These are phyloP conservation scores for Epichloe uncinata DNA, from an alignment of 2,329 filamentous ascomycete species.

Conservation along the genomic window DNA sequence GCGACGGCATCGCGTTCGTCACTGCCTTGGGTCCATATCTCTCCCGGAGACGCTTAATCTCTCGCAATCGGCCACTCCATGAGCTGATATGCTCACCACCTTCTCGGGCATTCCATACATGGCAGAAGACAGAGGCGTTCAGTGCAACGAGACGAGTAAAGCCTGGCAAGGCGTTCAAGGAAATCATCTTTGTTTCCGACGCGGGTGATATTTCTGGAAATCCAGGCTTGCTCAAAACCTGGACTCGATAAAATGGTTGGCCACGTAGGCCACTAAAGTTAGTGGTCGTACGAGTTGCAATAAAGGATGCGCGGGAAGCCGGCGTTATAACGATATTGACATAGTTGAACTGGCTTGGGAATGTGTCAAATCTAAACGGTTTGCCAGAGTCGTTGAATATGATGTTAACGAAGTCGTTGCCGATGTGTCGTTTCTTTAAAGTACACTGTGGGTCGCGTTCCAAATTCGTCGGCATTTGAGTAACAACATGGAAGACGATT, in stretches of 20 bases:
- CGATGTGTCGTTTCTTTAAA: slow-evolving; percentile 87
- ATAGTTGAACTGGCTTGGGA: slow-evolving; percentile 90
- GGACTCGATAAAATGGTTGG: slow-evolving; percentile 68
- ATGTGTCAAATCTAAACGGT: slow-evolving; percentile 79
- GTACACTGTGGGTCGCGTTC: slow-evolving; percentile 63
- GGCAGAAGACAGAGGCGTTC: slow-evolving; percentile 85
- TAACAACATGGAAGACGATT: slow-evolving; percentile 89
- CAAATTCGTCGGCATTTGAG: slow-evolving; percentile 88
- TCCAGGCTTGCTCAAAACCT: slow-evolving; percentile 74
- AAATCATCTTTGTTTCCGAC: slow-evolving; percentile 79
- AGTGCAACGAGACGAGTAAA: slow-evolving; percentile 83
- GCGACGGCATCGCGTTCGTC: slow-evolving; percentile 12
- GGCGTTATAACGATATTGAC: slow-evolving; percentile 95
- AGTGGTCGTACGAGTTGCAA: slow-evolving; percentile 42
- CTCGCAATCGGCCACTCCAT: slow-evolving; percentile 76
- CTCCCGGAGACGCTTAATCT: slow-evolving; percentile 73
- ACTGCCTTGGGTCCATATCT: slow-evolving; percentile 37
- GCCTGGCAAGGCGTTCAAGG: slow-evolving; percentile 63
- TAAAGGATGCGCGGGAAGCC: slow-evolving; percentile 64
- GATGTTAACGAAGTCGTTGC: slow-evolving; percentile 96
- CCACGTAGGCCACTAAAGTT: slow-evolving; percentile 8
- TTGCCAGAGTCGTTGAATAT: slow-evolving; percentile 95
- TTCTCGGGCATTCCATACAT: slow-evolving; percentile 71
- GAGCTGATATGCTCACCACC: slow-evolving; percentile 76
- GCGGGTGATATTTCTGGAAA: slow-evolving; percentile 89